Base-by-base conservation (phyloP, 805 yeast species). In the Myxozyma nipponensis region DNA sequence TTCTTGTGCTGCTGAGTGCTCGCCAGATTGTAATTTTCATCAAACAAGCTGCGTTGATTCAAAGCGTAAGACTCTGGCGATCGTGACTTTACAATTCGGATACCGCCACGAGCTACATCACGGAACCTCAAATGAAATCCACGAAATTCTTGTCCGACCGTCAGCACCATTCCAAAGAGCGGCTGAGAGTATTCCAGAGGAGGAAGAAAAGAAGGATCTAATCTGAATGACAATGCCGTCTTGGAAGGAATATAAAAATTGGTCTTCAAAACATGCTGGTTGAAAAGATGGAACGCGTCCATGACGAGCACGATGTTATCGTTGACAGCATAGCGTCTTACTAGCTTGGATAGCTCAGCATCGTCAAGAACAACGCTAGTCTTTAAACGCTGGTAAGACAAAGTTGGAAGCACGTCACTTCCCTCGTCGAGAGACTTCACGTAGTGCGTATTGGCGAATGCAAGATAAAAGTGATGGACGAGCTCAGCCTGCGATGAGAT, bases 81-180 rank as follows among this genome's bases (percentile, higher is more conserved):
- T 66, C 93, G 80, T 4, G 95, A 86, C 66, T 83, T 83, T 61
- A 91, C 98, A 64, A 91, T 86, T 70, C 98, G 82, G 62, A 91
- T 93, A 68, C 98, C 98, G 69, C 98, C 98, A 69, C 98, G 81
- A 19, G 98, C 95, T 65, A 91, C 89, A 69, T 91, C 98, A 68
- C 96, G 82, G 73, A 91, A 91, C 69, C 98, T 79, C 56, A 93
- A 84, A 67, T 91, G 98, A 84, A 91, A 93, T 23, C 97, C 98
- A 69, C 96, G 80, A 72, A 91, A 91, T 66, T 93, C 96, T 57
- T 89, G 86, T 56, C 98, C 98, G 57, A 93, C 96, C 52, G 90
- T 85, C 60, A 91, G 82, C 72, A 91, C 91, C 84, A 91, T 86
- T 58, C 98, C 98, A 65, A 74, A 93, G 48, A 96, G 95, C 40